A percentile compares a stretch with the other conserved stretches of the same genome.
Conservation (phyloP, 345 rosid species). For the Gossypium rotundifolium region DNA sequence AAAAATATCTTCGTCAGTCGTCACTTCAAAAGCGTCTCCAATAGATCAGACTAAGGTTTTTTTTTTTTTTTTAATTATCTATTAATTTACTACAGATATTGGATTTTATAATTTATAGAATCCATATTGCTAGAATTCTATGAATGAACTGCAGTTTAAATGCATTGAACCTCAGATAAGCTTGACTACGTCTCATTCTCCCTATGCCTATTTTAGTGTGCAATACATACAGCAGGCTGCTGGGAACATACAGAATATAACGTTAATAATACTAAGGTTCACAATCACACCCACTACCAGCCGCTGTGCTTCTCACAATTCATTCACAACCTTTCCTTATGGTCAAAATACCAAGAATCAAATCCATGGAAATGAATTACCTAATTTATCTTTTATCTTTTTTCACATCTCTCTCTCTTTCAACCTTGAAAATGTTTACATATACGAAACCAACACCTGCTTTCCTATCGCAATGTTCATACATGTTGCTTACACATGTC, state of each 20-base stretch:
- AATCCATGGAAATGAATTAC: background rate
- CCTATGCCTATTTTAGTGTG: background rate
- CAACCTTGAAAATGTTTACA: background rate
- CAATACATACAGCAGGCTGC: background rate
- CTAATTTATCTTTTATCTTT: background rate
- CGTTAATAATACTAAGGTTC: background rate
- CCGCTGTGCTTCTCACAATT: background rate
- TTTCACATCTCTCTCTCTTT: background rate
- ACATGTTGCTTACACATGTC: too few relatives aligned
- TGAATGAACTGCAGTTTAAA: background rate
- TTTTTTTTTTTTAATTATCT: too few relatives aligned
- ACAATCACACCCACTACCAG: background rate
- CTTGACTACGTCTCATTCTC: background rate
- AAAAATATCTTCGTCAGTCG: too few relatives aligned
- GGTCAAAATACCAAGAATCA: constrained; percentile 2
- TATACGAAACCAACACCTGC: background rate
- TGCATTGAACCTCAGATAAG: background rate
- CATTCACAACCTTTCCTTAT: background rate
- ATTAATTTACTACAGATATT: too few relatives aligned
- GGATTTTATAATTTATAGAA: too few relatives aligned
- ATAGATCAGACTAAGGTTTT: too few relatives aligned
- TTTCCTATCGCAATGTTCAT: background rate
- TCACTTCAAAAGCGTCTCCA: too few relatives aligned
- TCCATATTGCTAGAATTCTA: background rate
- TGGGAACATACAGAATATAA: background rate